Evolutionary conservation across 2,329 filamentous ascomycete genomes (phyloP), one percentile per base, ranked within the genome.

Genomic region (Phialophora tarda): DNA sequence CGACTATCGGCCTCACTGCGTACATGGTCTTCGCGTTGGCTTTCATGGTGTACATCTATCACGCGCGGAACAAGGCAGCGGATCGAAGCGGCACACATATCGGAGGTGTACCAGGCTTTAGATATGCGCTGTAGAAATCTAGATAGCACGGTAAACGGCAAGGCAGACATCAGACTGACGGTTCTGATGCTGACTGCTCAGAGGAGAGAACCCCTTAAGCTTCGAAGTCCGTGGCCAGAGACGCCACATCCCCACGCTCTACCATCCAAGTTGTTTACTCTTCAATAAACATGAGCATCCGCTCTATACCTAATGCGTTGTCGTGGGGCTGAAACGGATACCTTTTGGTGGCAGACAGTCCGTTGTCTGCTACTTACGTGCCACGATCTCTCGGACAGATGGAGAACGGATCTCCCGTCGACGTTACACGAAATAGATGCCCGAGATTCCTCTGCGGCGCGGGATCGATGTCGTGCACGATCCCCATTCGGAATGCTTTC

Each of bases 81-180:
- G 64, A 66, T 58, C 50, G 59, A n/a, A 51, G 26, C 21, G 59
- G 51, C 7, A 51, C 48, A 4, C 51, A 56, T 30, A 57, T 66
- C 28, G 41, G n/a, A 56, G 64, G 64, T n/a, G 53, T 66, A 1
- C 58, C 48, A 24, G 64, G 64, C n/a, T 66, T 54, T 24, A 66
- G 64, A 44, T 66, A 61, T 41, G 59, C 64, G 14, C 34, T 66
- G 6, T 66, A 38, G 62, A 7, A 7, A 44, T 7, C 38, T 3
- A 44, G 38, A n/a, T 44, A 21, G 38, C 34, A 17, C 17, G 38
- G 17, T 44, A 8, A n/a, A n/a, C 6, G 17, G 7, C 5, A n/a
- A 44, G 17, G 17, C 38, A 44, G 17, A 44, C 14, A 44, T 44
- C 4, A n/a, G 14, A 8, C 21, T 7, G 38, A 34, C 17, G 6